Evolutionary conservation across 116 monocot species (phyloP).

Genomic region (Thalassia testudinum): DNA sequence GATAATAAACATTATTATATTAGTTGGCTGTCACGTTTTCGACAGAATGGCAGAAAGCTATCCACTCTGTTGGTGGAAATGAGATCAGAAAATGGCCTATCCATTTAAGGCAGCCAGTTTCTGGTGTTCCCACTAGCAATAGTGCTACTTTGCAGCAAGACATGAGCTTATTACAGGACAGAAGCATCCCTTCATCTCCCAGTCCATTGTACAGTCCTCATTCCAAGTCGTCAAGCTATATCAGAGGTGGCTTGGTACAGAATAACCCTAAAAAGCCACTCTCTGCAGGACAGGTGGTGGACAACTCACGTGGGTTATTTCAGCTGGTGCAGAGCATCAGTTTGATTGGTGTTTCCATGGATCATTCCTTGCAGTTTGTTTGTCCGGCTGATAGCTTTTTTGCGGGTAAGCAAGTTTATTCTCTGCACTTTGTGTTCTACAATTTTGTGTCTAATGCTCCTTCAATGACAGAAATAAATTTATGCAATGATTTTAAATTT

Average conservation of each 20-base stretch:
- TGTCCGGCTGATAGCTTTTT: slow-evolving; percentile 56
- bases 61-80: slow-evolving; percentile 79
- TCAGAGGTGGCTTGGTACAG: slow-evolving; percentile 54
- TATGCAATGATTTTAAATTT: too few relatives aligned
- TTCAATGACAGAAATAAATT: too few relatives aligned
- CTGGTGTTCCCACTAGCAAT: slow-evolving; percentile 25
- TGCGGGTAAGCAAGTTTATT: slow-evolving; percentile 21
- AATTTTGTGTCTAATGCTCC: too few relatives aligned
- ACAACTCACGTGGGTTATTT: slow-evolving; percentile 49
- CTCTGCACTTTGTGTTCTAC: too few relatives aligned
- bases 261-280: slow-evolving; percentile 50
- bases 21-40: neutral
- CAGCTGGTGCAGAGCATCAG: slow-evolving; percentile 83
- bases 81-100: slow-evolving; percentile 92
- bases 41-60: slow-evolving; percentile 97
- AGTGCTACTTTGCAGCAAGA: slow-evolving; percentile 63
- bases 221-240: slow-evolving; percentile 53
- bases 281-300: slow-evolving; percentile 33
- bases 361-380: slow-evolving; percentile 66
- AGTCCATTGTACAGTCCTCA: slow-evolving; percentile 66
- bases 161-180: slow-evolving; percentile 62
- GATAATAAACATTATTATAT: too few relatives aligned
- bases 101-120: slow-evolving; percentile 52
- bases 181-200: slow-evolving; percentile 62
- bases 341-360: slow-evolving; percentile 63